A percentile compares a stretch with the other conserved stretches of the same genome.
These are phyloP conservation scores for Arachis stenosperma DNA, from an alignment of 306 rosid genomes.

Conservation along the genomic window DNA sequence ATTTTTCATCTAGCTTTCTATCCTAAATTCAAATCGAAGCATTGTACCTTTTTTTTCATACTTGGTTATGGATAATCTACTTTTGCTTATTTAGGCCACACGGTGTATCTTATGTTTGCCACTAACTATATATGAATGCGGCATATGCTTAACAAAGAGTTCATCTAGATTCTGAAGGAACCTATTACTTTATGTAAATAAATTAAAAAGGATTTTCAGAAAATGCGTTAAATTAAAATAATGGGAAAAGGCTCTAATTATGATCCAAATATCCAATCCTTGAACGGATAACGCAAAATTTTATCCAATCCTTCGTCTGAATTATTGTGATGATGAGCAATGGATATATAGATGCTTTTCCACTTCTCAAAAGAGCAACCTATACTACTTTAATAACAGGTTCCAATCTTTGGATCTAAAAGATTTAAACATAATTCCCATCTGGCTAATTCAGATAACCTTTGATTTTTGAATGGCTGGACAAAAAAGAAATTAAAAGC, in stretches of 20 bases:
- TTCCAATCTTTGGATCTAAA: not conserved
- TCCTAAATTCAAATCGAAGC: too few relatives aligned
- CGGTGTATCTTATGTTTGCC: conserved; percentile 31
- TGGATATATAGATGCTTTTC: not conserved
- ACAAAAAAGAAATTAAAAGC: conserved; percentile 18
- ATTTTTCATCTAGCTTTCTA: too few relatives aligned
- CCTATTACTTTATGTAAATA: conserved; percentile 26
- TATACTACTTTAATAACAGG: not conserved
- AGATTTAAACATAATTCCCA: not conserved
- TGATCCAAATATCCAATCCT: conserved; percentile 31
- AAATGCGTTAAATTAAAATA: conserved; percentile 18
- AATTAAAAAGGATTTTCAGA: conserved; percentile 35
- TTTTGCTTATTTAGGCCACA: conserved; percentile 4
- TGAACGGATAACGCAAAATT: conserved; percentile 33
- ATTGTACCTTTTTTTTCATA: too few relatives aligned
- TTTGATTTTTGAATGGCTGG: conserved; percentile 12
- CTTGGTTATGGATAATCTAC: not conserved
- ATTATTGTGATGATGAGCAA: not conserved
- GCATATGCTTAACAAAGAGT: conserved; percentile 30
- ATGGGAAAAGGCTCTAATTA: not conserved
- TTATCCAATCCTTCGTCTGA: conserved; percentile 31
- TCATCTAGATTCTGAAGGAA: conserved; percentile 33
- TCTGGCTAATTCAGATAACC: not conserved
- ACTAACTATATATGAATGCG: not conserved
- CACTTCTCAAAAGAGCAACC: conserved; percentile 26